Conservation (phyloP, 208 protist species). For the Naegleria lovaniensis region DNA sequence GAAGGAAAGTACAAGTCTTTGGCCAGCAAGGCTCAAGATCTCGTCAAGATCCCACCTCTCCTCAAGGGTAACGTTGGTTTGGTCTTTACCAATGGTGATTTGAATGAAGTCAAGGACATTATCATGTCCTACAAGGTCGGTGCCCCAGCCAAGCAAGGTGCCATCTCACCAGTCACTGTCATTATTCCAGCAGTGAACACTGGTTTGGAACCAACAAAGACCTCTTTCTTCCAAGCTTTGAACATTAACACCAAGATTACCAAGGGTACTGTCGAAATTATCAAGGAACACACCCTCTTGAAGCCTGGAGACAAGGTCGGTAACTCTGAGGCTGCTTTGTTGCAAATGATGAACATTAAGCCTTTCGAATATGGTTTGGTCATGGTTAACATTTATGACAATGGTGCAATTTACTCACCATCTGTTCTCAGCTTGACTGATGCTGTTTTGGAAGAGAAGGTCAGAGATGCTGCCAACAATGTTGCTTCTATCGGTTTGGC, state of each 20-base stretch:
- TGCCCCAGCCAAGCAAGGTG: constrained; percentile 90
- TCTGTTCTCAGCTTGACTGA: constrained; percentile 89
- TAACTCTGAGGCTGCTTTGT: constrained; percentile 89
- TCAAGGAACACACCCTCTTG: constrained; percentile 88
- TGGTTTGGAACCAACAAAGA: constrained; percentile 94
- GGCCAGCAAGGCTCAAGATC: constrained; percentile 42
- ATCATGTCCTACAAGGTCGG: constrained; percentile 77
- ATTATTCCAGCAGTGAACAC: constrained; percentile 89
- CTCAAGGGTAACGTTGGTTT: constrained; percentile 92
- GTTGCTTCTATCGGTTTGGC: constrained; percentile 88
- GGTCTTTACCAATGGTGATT: constrained; percentile 94
- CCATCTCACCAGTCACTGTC: constrained; percentile 91
- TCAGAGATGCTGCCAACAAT: constrained; percentile 77
- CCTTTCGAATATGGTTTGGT: constrained; percentile 97
- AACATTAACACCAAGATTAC: constrained; percentile 98
- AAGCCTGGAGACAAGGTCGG: constrained; percentile 89
- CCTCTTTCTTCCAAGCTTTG: constrained; percentile 97
- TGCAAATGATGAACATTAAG: constrained; percentile 96
- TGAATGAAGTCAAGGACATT: constrained; percentile 68
- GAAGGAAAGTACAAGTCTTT: constrained; percentile 46
- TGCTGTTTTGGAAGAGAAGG: constrained; percentile 69
- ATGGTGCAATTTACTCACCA: constrained; percentile 82
- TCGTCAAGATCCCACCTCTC: constrained; percentile 55
- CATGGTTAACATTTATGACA: constrained; percentile 85
- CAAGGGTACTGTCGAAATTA: constrained; percentile 97